Base-by-base conservation (phyloP, 345 rosid genomes). In the Hibiscus syriacus region DNA sequence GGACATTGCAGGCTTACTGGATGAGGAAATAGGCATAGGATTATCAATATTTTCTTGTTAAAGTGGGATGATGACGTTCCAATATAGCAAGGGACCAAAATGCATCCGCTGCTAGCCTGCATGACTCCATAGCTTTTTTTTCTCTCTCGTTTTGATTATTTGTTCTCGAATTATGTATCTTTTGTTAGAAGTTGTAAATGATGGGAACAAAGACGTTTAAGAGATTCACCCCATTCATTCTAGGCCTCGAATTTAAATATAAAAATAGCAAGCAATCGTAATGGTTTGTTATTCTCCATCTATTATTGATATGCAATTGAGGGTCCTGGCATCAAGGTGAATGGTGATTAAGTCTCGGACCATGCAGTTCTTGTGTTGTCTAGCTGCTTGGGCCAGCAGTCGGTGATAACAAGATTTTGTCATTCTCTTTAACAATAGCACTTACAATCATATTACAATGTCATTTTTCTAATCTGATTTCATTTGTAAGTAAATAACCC, bases 171-270 rank as follows among this genome's bases (percentile, higher is more conserved):
- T n/a, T n/a, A n/a, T n/a, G n/a, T n/a, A n/a, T n/a, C n/a, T n/a
- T 64, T 22, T 61, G 66, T 39, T 64, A 25, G 36, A 45, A 62
- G 29, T 25, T 39, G 9, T 62, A 62, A 12, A 39, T 22, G 2
- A n/a, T 22, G 30, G 66, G 64, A 19, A 10, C 30, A 22, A 39
- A 39, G 10, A 14, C 10, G 66, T 61, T 20, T 6, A 2, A 22
- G 23, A 61, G 50, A 61, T 39, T 59, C 19, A 23, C 12, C 19
- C 49, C 17, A 22, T 8, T 38, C 11, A 39, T 20, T 2, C 22
- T 39, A 61, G 10, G 11, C 32, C 5, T 60, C 22, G 19, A 12
- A 61, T 0, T 61, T 9, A 38, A 93, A 1, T 32, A 6, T 32
- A 32, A 32, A 38, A 19, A 38, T 12, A 20, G 17, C 25, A 17